Conservation (phyloP, 306 rosid genomes). For the Rosa rugosa region DNA sequence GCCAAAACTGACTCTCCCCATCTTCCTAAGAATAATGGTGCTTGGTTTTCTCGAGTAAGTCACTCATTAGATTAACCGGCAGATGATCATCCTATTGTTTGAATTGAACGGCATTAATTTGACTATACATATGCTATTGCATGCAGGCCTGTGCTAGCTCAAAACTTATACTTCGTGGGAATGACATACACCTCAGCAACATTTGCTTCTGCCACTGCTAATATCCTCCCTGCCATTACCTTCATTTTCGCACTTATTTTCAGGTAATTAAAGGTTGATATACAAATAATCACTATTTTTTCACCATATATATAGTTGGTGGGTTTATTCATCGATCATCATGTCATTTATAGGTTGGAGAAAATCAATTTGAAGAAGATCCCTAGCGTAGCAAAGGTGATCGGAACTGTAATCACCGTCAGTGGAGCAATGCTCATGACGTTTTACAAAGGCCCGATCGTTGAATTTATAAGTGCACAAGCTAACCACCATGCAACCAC, state of each 20-base stretch:
- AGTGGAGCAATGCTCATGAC: conserved; percentile 96
- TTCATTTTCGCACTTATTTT: conserved; percentile 80
- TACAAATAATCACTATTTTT: neutral
- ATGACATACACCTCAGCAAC: conserved; percentile 86
- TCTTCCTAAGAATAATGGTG: conserved; percentile 66
- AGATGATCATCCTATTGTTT: neutral
- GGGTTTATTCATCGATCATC: neutral
- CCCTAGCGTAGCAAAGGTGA: conserved; percentile 66
- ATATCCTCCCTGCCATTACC: conserved; percentile 91
- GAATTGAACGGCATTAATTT: neutral
- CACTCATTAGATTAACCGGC: neutral
- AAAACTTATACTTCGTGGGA: conserved; percentile 82
- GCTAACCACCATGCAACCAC: conserved; percentile 30
- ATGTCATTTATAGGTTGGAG: conserved; percentile 64
- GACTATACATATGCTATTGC: neutral
- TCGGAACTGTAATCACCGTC: conserved; percentile 78
- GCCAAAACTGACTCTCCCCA: conserved; percentile 69
- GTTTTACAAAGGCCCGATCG: conserved; percentile 77
- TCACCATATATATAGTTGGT: neutral
- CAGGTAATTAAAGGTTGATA: conserved; percentile 44
- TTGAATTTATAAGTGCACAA: conserved; percentile 39
- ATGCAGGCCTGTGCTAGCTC: conserved; percentile 87
- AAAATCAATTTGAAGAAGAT: conserved; percentile 57
- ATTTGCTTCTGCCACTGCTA: conserved; percentile 84
- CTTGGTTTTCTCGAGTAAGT: conserved; percentile 94